Evolutionary conservation across 139 green algal species (phyloP).

Genomic region (Dunaliella primolecta): DNA sequence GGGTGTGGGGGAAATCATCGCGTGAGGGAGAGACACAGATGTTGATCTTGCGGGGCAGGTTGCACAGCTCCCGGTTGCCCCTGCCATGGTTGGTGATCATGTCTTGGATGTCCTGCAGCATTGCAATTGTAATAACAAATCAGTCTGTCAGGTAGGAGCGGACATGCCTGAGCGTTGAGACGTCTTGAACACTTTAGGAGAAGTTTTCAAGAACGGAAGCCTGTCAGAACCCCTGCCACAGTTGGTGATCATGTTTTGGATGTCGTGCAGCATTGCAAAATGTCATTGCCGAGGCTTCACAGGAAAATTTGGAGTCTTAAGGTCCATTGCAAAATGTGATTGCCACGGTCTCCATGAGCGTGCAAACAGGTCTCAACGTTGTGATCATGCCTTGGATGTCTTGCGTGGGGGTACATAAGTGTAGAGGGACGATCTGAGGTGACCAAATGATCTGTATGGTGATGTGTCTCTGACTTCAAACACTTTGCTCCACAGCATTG

Average conservation of each 20-base stretch:
- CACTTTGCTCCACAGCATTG: too few relatives aligned
- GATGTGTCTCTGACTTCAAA: too few relatives aligned
- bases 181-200: too few relatives aligned
- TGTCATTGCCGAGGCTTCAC: too few relatives aligned
- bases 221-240: conserved; percentile 42
- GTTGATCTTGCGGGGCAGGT: conserved; percentile 97
- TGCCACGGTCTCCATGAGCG: not conserved
- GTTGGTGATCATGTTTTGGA: conserved; percentile 51
- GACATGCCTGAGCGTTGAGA: too few relatives aligned
- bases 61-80: conserved; percentile 84
- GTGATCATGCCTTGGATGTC: conserved; percentile 53
- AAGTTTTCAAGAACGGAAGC: not conserved
- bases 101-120: conserved; percentile 48
- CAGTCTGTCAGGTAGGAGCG: too few relatives aligned
- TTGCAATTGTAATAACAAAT: too few relatives aligned
- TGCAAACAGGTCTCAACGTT: not conserved
- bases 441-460: too few relatives aligned
- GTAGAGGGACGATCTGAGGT: too few relatives aligned
- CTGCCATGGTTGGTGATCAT: conserved; percentile 38
- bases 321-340: not conserved
- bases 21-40: conserved; percentile 80
- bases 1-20: conserved; percentile 94
- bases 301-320: too few relatives aligned
- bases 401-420: too few relatives aligned
- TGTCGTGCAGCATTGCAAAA: too few relatives aligned